These are phyloP conservation scores for Mercurialis annua DNA, from an alignment of 345 rosid species.

Conservation along the genomic window DNA sequence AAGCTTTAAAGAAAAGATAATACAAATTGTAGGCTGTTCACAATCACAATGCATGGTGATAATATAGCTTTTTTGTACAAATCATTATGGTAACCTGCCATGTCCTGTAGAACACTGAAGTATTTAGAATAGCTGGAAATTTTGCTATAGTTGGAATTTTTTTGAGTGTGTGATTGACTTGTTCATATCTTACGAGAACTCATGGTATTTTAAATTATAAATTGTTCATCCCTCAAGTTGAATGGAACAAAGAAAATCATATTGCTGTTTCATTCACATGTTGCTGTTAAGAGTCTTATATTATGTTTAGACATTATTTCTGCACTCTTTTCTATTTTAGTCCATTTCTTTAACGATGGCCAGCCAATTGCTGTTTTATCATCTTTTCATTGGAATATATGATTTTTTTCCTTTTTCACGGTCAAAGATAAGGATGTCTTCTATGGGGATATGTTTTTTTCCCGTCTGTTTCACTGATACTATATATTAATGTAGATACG, in stretches of 20 bases:
- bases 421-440: neutral
- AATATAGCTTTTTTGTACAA: neutral
- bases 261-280: neutral
- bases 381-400: neutral
- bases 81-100: neutral
- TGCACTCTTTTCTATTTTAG: neutral
- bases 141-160: neutral
- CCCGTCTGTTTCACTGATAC: constrained; percentile 17
- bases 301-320: neutral
- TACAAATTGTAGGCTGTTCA: neutral
- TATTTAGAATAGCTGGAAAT: neutral
- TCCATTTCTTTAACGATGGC: neutral
- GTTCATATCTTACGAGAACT: neutral
- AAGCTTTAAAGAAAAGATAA: no score
- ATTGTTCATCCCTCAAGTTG: neutral
- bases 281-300: neutral
- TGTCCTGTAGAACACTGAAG: neutral
- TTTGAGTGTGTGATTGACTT: no score
- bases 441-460: no score
- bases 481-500: constrained; percentile 53
- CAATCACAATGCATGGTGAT: no score
- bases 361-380: neutral
- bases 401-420: neutral
- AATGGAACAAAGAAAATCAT: neutral
- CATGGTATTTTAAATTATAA: neutral